Evolutionary conservation across 1,284 basidiomycete species (phyloP), one percentile per base, ranked within the genome.

Genomic region (Leccinum subrobustum): DNA sequence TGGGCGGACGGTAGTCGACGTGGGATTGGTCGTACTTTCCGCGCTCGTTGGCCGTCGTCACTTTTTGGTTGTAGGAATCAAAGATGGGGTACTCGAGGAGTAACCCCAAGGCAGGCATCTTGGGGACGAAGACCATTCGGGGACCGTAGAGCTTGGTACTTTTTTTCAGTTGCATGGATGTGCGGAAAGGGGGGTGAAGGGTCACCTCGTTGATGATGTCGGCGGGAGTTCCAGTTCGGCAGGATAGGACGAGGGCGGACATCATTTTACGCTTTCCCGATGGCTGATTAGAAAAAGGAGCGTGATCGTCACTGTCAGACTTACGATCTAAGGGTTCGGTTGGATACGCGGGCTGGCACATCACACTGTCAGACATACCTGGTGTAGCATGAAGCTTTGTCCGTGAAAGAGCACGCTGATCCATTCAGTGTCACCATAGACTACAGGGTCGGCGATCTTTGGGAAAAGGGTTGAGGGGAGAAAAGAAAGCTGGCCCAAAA

Each of bases 361-460:
- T 56, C 31, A 62, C 18, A 52, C 12, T 4, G 23, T 52, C 42
- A 18, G 52, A 69, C 78, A 57, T 67, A 89, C 89, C 79, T 99
- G 96, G 75, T 99, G 96, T 60, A 99, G 78, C 97, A 99, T 99
- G 75, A 99, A 99, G 67, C 93, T 96, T 75, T 99, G 97, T 0
- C 96, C 97, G 70, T 98, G 95, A 71, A 98, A 90, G 65, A 92
- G 82, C 35, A 99, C 89, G 55, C 90, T 92, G 55, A 99, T 87
- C 96, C 96, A 99, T 72, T 99, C 96, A 1, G 93, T 96, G 33
- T 89, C 89, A 18, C 93, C 92, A 67, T 95, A 90, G 4, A 96
- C 88, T 4, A 83, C 85, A 27, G 93, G 93, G 56, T 94, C 90
- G 4, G 81, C 75, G 52, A 95, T 79, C 92, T 94, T 58, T 65